Percentiles rank a stretch among this genome's conserved stretches.
These are phyloP conservation scores for Tardiomyces digboiensis DNA, from an alignment of 1,139 yeast genomes.

Conservation along the genomic window DNA sequence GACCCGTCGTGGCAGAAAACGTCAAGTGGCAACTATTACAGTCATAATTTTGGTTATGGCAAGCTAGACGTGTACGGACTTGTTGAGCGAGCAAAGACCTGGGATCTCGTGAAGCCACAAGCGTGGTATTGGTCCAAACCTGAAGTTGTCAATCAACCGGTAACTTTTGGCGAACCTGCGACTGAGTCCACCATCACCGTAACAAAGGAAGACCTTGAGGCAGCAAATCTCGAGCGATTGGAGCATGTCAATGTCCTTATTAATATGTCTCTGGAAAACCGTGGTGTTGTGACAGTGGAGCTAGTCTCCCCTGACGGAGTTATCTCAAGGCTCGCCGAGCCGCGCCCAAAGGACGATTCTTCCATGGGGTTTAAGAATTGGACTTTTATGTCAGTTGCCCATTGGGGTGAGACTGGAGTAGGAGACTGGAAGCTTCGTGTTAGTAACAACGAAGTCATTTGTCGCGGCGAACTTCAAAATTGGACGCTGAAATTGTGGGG, in stretches of 20 bases:
- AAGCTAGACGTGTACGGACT: constrained; percentile 75
- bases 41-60: constrained; percentile 91
- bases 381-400: constrained; percentile 98
- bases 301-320: constrained; percentile 71
- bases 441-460: constrained; percentile 32
- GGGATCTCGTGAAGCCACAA: constrained; percentile 87
- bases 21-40: constrained; percentile 53
- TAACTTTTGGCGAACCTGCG: constrained; percentile 11
- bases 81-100: constrained; percentile 64
- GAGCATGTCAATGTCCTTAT: constrained; percentile 87
- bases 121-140: constrained; percentile 61
- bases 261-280: constrained; percentile 48
- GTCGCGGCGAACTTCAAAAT: constrained; percentile 39
- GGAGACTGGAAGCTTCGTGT: constrained; percentile 84
- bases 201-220: constrained; percentile 38
- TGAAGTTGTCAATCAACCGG: constrained; percentile 24
- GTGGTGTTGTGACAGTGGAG: constrained; percentile 65
- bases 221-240: constrained; percentile 54
- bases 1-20: constrained; percentile 60
- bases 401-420: constrained; percentile 83
- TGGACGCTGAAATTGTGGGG: constrained; percentile 87
- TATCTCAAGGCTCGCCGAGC: constrained; percentile 65
- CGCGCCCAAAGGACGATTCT: constrained; percentile 50
- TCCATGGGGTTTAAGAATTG: constrained; percentile 60
- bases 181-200: constrained; percentile 40